Evolutionary conservation across 257 asterid genomes (phyloP), one percentile per base, ranked within the genome.

Genomic region (Linderniella brevidens): DNA sequence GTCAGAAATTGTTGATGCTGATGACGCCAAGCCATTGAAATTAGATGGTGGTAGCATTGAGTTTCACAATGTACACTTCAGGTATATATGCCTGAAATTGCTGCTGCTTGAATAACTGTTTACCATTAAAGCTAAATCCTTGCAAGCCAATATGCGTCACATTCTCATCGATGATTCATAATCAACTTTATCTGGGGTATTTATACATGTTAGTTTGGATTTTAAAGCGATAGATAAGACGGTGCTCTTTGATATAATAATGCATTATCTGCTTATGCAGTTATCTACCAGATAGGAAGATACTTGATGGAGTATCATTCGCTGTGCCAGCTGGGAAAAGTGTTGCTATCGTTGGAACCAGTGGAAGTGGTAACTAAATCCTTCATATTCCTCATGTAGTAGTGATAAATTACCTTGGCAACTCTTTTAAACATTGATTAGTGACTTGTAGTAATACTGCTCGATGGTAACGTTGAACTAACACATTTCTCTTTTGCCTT

Each of bases 291-390:
- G 98, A 85, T 49, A 85, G 98, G 62, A 85, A 81, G 77, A 90
- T 90, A 66, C 86, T 90, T 48, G 79, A 90, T 55, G 98, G 94
- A 43, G 61, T 81, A 56, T 84, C 98, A 50, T 90, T 90, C 60
- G 63, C 58, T 50, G 87, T 90, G 55, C 96, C 98, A 49, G 93
- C 98, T 57, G 98, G 98, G 38, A 85, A 75, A 68, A 90, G 98
- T 68, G 94, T 90, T 16, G 98, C 98, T 75, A 85, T 90, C 51
- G 98, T 90, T 57, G 98, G 98, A 62, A 84, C 98, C 45, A 90
- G 98, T 73, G 98, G 98, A 53, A 85, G 96, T 68, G 98, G 98
- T 90, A 77, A 72, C 48, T 41, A 11, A 11, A 19, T 58, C 38
- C 18, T 53, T 57, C 19, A 12, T 48, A 53, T 54, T 50, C n/a